Evolutionary conservation across 2,329 filamentous ascomycete genomes (phyloP).

Genomic region (Colletotrichum higginsianum): DNA sequence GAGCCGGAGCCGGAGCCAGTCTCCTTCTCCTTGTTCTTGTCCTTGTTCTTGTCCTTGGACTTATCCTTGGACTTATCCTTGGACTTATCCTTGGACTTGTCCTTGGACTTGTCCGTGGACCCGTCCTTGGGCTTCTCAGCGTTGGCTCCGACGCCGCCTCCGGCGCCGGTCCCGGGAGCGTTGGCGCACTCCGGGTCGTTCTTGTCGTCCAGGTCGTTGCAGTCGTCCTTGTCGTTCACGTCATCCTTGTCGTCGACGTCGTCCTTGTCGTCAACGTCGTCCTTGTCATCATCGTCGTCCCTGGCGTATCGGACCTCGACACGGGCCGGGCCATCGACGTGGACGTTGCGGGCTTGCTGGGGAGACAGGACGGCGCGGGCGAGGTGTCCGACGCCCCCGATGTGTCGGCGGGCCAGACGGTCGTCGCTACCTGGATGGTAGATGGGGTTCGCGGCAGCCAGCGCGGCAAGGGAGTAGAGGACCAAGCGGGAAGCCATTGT

Average conservation of each 20-base stretch:
- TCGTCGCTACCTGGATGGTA: slow-evolving; percentile 15
- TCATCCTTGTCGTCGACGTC: not conserved
- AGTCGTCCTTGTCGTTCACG: not conserved
- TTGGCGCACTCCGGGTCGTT: not conserved
- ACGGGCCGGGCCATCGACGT: not conserved
- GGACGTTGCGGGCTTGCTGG: slow-evolving; percentile 18
- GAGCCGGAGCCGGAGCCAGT: not conserved
- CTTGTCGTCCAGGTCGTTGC: not conserved
- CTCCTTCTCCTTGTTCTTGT: slow-evolving; percentile 4
- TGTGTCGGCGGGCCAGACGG: slow-evolving; percentile 29
- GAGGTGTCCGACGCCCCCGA: slow-evolving; percentile 13
- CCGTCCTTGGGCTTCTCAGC: slow-evolving; percentile 18
- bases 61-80: slow-evolving; percentile 25
- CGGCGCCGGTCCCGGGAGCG: not conserved
- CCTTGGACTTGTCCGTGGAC: slow-evolving; percentile 14
- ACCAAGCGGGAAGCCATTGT: slow-evolving; percentile 38
- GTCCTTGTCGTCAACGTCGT: not conserved
- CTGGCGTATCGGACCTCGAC: slow-evolving; percentile 22
- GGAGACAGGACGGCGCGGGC: slow-evolving; percentile 30
- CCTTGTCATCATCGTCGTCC: not conserved
- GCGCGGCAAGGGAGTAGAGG: slow-evolving; percentile 38
- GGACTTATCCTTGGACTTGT: slow-evolving; percentile 7
- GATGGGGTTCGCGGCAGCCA: slow-evolving; percentile 38
- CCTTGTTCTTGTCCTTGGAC: slow-evolving; percentile 16
- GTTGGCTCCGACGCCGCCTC: not conserved